Evolutionary conservation across 164 flowering plant species (phyloP).

Genomic region (Tinospora cordifolia): DNA sequence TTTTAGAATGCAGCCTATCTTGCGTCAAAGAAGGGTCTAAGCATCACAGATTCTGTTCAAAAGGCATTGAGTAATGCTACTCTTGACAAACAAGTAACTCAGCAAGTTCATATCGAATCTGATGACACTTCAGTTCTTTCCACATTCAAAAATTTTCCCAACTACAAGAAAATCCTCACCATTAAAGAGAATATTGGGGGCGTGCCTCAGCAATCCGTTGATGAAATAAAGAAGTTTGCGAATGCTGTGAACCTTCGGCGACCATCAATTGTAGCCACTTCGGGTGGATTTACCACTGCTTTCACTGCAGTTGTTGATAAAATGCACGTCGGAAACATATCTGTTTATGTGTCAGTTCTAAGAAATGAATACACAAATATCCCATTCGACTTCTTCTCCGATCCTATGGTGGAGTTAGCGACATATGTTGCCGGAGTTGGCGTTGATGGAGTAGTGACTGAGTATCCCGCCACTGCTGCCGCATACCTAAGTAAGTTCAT

Average conservation of each 20-base stretch:
- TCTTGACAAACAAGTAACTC: conserved; percentile 58
- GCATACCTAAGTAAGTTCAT: conserved; percentile 61
- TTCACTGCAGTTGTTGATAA: conserved; percentile 38
- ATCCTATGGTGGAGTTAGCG: conserved; percentile 62
- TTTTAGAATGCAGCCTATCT: conserved; percentile 80
- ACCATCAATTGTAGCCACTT: conserved; percentile 24
- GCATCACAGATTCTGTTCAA: conserved; percentile 39
- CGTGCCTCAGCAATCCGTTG: conserved; percentile 37
- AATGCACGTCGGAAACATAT: conserved; percentile 58
- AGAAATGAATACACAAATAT: conserved; percentile 54
- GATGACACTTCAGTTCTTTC: conserved; percentile 69
- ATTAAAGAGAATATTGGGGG: conserved; percentile 36
- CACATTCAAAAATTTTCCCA: conserved; percentile 36
- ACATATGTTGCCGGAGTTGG: conserved; percentile 24
- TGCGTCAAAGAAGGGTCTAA: conserved; percentile 70
- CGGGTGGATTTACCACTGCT: conserved; percentile 21
- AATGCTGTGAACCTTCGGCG: conserved; percentile 50
- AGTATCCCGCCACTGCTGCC: conserved; percentile 75
- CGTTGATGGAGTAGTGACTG: conserved; percentile 72
- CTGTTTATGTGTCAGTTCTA: conserved; percentile 46
- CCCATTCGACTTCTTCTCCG: conserved; percentile 58
- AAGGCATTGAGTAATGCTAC: conserved; percentile 60
- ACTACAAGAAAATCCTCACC: conserved; percentile 42
- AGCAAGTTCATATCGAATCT: conserved; percentile 65
- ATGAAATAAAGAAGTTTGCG: conserved; percentile 67